A percentile compares a stretch with the other conserved stretches of the same genome.
Conservation (phyloP, 306 rosid genomes). For the Delonix regia region DNA sequence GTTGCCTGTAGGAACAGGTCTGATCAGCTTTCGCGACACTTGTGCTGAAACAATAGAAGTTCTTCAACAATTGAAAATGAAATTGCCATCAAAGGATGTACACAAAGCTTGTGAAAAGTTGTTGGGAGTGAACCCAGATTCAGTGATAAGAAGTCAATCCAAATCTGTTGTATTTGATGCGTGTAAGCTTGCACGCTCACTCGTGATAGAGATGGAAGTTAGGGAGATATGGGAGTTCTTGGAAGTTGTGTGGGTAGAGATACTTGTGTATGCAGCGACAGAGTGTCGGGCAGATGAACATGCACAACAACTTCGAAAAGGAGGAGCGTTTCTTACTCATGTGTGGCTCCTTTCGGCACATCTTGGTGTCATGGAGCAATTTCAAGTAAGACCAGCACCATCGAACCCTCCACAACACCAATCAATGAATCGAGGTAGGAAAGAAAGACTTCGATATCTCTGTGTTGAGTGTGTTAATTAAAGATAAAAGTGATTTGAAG, state of each 20-base stretch:
- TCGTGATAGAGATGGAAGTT: background rate
- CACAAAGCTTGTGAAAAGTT: background rate
- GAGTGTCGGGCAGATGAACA: slow-evolving; percentile 4
- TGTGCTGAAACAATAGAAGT: background rate
- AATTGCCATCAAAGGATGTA: background rate
- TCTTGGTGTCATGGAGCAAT: slow-evolving; percentile 28
- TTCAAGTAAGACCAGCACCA: background rate
- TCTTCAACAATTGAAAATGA: background rate
- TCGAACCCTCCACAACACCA: background rate
- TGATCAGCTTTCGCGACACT: background rate
- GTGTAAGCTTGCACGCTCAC: background rate
- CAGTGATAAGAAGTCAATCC: background rate
- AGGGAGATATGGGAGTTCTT: slow-evolving; percentile 11
- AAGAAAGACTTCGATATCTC: background rate
- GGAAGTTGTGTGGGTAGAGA: slow-evolving; percentile 19
- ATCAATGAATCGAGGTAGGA: background rate
- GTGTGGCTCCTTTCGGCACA: slow-evolving; percentile 33
- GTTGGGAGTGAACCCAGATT: background rate
- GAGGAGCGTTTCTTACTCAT: slow-evolving; percentile 29
- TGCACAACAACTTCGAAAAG: slow-evolving; percentile 27
- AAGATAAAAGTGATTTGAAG: too few species aligned
- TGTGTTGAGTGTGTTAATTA: too few species aligned
- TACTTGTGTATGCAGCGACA: slow-evolving; percentile 4
- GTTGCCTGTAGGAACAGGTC: slow-evolving; percentile 14
- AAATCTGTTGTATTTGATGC: slow-evolving; percentile 9